Base-by-base conservation (phyloP, 805 yeast species). In the Metschnikowia kunwiensis region DNA sequence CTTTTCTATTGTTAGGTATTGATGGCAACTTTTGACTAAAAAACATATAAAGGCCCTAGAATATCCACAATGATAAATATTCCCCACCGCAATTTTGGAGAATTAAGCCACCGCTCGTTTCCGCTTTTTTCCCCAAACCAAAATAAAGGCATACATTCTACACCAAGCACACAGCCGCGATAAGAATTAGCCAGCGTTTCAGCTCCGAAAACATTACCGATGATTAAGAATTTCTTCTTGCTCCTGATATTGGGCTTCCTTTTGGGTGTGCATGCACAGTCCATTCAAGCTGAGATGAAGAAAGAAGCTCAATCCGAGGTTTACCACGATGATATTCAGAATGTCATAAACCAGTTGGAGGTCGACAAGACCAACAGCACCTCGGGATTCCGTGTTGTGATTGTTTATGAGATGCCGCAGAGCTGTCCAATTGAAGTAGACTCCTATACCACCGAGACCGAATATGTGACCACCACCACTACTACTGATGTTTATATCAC, bases 351-450 rank as follows among this genome's bases (percentile, higher is more conserved):
- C 8, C 32, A 36, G 22, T 22, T 36, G 10, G 12, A 19, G 14
- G 13, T 12, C 20, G 14, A 14, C 11, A 20, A 21, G 20, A 10
- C 27, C 2, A 20, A 5, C 15, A 13, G 5, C 9, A 24, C 30
- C 3, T 1, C 30, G 7, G 32, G 40, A 2, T 10, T 25, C 12
- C 32, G 24, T 7, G 11, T 31, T 26, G 36, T 31, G 4, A 14
- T 37, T 18, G 26, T 27, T 13, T 31, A 31, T 21, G 36, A 37
- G 23, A 16, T 17, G 22, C 32, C 32, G 11, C 8, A n/a, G 2
- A 11, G 19, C n/a, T 31, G 32, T 11, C n/a, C 18, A 5, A 10
- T 20, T 26, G 14, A 15, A 5, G 5, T 20, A 4, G 34, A 24
- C 4, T 4, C 21, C 16, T 15, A 19, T n/a, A 17, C 7, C 13